Conservation (phyloP, 345 rosid species). For the Euclidium syriacum region DNA sequence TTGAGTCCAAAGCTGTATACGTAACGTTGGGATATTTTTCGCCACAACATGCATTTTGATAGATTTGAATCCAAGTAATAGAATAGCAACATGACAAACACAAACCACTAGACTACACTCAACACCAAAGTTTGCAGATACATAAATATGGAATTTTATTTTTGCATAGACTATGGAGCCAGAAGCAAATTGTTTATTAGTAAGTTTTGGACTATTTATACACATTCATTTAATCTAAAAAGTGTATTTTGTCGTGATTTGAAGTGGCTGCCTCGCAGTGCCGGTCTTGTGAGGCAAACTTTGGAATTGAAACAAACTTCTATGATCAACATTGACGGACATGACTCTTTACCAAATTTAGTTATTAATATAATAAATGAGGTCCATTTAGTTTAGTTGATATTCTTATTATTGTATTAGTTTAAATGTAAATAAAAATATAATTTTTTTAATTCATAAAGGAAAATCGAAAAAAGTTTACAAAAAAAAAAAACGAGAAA, state of each 20-base stretch:
- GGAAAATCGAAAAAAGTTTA: not conserved
- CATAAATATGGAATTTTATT: too few relatives aligned
- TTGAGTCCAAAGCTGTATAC: not conserved
- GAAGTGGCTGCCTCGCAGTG: conserved; percentile 8
- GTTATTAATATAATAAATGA: not conserved
- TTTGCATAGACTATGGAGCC: not conserved
- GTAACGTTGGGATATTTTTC: too few relatives aligned
- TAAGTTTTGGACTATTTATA: not conserved
- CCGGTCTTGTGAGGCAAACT: conserved; percentile 26
- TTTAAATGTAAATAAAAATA: not conserved
- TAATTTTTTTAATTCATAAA: not conserved
- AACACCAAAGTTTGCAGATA: too few relatives aligned
- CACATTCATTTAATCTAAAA: conserved; percentile 11
- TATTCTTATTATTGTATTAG: not conserved
- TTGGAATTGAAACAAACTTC: not conserved
- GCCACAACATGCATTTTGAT: too few relatives aligned
- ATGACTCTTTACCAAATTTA: too few relatives aligned
- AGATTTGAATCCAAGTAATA: too few relatives aligned
- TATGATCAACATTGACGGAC: not conserved
- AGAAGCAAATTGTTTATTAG: not conserved
- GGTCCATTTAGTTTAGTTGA: not conserved
- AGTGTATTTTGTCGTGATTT: conserved; percentile 17
- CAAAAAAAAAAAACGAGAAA: too few relatives aligned
- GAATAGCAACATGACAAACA: too few relatives aligned
- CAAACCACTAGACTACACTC: too few relatives aligned